Evolutionary conservation across 495 filamentous ascomycete species (phyloP), one percentile per base, ranked within the genome.

Genomic region (Penicillium silybi): DNA sequence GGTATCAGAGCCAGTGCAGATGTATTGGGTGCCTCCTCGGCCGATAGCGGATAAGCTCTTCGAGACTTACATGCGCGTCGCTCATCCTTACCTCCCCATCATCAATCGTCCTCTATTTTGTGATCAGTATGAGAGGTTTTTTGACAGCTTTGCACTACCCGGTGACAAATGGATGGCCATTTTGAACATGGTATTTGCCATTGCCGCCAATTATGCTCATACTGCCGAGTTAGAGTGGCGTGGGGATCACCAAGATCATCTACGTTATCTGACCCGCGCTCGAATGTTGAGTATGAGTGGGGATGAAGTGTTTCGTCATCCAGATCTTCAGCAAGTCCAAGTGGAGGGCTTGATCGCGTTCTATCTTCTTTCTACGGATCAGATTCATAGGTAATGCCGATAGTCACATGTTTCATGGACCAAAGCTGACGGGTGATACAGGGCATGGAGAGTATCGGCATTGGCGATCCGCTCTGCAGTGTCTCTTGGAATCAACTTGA

Each of bases 101-200:
- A 60, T 87, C 22, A 71, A 74, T 26, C 73, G 70, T 17, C 53
- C 53, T 4, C 56, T 68, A 6, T 74, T 74, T 44, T 46, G 52
- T 8, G 54, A 53, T 2, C 71, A 78, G 44, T 78, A 66, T 32
- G 58, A 57, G 17, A 47, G 48, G 3, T 72, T 67, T 34, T 69
- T 59, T 32, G 52, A 65, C 16, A 58, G 45, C 6, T 48, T 50
- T 11, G 46, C 57, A 26, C 52, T 58, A 11, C 61, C 72, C 4
- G 55, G 64, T 15, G 56, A 61, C 13, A 75, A 75, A 44, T 85
- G 80, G 80, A 65, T 82, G 23, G 78, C 80, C 0, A 80, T 79
- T 25, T 44, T 85, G 18, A 86, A 86, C 57, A 57, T 82, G 18
- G 72, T 85, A 27, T 84, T 86, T 56, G 83, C 84, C 13, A 83